Percentiles rank a stretch among this genome's conserved stretches.
phyloP scores from a whole-genome alignment of 345 rosid species.

The Corymbia maculata region DNA sequence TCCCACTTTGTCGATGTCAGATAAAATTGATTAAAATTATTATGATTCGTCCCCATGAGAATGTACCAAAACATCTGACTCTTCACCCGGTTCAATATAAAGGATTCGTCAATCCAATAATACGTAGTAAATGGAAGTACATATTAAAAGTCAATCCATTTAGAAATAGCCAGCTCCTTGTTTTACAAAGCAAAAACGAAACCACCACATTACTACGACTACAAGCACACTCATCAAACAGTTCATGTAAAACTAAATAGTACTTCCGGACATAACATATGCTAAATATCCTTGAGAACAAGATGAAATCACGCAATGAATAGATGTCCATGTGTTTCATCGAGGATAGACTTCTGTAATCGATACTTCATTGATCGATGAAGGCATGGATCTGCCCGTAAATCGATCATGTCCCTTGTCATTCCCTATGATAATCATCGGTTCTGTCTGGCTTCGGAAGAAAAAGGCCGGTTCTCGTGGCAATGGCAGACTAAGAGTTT shows the following conservation, averaged over 20 bases:
- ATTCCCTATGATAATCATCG: not conserved
- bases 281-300: not conserved
- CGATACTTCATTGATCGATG: not conserved
- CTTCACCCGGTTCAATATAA: not conserved
- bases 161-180: not conserved
- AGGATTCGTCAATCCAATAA: no score
- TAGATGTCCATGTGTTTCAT: not conserved
- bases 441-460: not conserved
- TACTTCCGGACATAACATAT: not conserved
- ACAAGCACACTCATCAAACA: not conserved
- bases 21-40: no score
- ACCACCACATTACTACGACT: not conserved
- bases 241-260: not conserved
- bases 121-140: not conserved
- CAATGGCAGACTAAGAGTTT: not conserved
- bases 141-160: not conserved
- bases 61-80: not conserved
- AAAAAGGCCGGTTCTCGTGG: not conserved
- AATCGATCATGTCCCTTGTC: not conserved
- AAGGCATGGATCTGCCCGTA: not conserved
- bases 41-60: not conserved
- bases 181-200: not conserved
- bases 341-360: not conserved
- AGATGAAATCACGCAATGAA: not conserved
- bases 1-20: not conserved